phyloP scores from a whole-genome alignment of 139 green algal species.

The Raphidocelis subcapitata region DNA sequence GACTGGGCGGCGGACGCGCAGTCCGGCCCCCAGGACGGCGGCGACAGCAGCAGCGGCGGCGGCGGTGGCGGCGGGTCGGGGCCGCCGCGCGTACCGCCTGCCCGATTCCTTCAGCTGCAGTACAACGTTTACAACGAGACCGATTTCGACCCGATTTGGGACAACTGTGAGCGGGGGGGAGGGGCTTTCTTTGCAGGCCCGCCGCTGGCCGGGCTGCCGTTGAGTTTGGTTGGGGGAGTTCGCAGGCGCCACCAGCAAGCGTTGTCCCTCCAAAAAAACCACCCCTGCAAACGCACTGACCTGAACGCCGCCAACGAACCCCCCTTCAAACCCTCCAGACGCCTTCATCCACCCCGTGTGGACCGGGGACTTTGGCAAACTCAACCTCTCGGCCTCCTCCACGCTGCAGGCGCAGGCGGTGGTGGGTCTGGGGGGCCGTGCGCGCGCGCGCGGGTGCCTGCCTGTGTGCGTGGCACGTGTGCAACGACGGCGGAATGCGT shows the following conservation, averaged over 20 bases:
- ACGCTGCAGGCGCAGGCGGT: slow-evolving; percentile 14
- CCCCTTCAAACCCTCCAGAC: neutral
- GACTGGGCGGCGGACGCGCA: slow-evolving; percentile 18
- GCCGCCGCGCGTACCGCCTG: neutral
- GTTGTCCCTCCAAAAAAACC: no score
- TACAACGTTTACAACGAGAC: slow-evolving; percentile 55
- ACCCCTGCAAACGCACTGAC: no score
- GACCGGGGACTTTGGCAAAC: slow-evolving; percentile 57
- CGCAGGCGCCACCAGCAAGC: no score
- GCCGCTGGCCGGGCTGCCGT: no score
- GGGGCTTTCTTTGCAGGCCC: no score
- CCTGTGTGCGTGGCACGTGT: neutral
- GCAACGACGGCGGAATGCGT: neutral
- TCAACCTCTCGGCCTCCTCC: slow-evolving; percentile 22
- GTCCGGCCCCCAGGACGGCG: neutral
- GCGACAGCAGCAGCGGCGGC: neutral
- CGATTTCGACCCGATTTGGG: slow-evolving; percentile 21
- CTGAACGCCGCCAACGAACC: no score
- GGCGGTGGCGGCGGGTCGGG: neutral
- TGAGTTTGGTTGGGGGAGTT: no score
- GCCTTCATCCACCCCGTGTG: slow-evolving; percentile 29
- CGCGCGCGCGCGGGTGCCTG: neutral
- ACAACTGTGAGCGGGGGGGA: no score
- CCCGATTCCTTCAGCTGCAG: slow-evolving; percentile 32
- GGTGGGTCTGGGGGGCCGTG: slow-evolving; percentile 1